Evolutionary conservation across 2,329 filamentous ascomycete species (phyloP).

Genomic region (Ceratocystis ficicola): DNA sequence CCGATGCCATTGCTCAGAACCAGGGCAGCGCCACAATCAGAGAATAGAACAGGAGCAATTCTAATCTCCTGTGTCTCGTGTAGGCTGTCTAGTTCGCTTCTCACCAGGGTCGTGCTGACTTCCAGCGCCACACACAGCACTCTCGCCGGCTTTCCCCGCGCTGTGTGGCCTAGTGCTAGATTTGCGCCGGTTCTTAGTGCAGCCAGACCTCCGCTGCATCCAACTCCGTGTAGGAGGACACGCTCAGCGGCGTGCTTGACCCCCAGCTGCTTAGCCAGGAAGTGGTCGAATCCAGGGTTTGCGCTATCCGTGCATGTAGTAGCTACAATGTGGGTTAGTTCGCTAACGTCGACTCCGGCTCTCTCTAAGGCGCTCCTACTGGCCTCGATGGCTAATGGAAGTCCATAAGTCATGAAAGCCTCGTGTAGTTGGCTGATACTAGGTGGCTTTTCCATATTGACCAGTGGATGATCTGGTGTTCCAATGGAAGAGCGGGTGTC

Average conservation of each 20-base stretch:
- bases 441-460: constrained; percentile 42
- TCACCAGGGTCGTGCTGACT: constrained; percentile 47
- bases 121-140: constrained; percentile 55
- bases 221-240: constrained; percentile 53
- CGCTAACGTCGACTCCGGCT: constrained; percentile 37
- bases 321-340: constrained; percentile 55
- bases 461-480: constrained; percentile 46
- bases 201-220: constrained; percentile 53
- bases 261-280: constrained; percentile 46
- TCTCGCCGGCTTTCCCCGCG: constrained; percentile 46
- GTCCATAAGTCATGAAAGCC: constrained; percentile 44
- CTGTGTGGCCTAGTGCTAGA: constrained; percentile 50
- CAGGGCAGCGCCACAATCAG: constrained; percentile 55
- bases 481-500: constrained; percentile 51
- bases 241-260: constrained; percentile 49
- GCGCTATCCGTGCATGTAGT: constrained; percentile 59
- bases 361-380: constrained; percentile 44
- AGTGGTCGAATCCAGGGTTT: constrained; percentile 58
- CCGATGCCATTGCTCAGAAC: constrained; percentile 54
- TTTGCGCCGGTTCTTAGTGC: constrained; percentile 52
- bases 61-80: constrained; percentile 46
- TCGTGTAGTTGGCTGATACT: constrained; percentile 44
- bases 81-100: constrained; percentile 54
- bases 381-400: constrained; percentile 45
- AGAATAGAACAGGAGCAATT: constrained; percentile 56